Base-by-base conservation (phyloP, 257 asterid species). In the Nicotiana noctiflora region DNA sequence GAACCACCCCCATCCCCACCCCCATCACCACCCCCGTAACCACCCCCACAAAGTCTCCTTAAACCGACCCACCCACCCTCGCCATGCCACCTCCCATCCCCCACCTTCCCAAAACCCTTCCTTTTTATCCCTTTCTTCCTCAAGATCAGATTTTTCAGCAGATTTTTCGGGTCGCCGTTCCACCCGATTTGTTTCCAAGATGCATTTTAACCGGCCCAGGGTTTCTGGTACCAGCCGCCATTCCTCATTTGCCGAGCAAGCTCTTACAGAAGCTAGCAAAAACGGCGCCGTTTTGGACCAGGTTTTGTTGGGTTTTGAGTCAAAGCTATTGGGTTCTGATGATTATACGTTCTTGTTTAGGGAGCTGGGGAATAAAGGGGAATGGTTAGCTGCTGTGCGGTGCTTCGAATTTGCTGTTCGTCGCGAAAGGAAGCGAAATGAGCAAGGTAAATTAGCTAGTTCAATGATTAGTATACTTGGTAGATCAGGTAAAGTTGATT, bases 381-480 rank as follows among this genome's bases (percentile, higher is more conserved):
- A 93, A 66, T 91, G 92, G 89, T n/a, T 66, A 4, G 92, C 90
- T 82, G 95, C 92, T 0, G 79, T 92, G 88, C 84, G 84, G 5
- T 93, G 97, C 82, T 95, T 93, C 49, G 89, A 95, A 1, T 95
- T 95, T n/a, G 97, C 97, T 6, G 59, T 92, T 66, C 37, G 76
- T 18, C 88, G 93, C 1, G 97, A 92, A 57, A 86, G 83, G 79
- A 82, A 89, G 77, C 86, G 88, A 32, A 90, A 86, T 17, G 98
- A 93, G 74, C 89, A 85, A 81, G 98, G 99, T 44, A 93, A 92
- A 86, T 32, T 95, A 49, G 94, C 96, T 32, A 93, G 94, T 84
- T 84, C 99, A 2, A 95, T 95, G 97, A 95, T 95, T 74, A 95
- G 98, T 72, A 84, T 91, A 68, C 96, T 95, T 70, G 99, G 99